Percentiles rank a stretch among this genome's conserved stretches.
Evolutionary conservation across 2,329 filamentous ascomycete species (phyloP).

Genomic region (Aspergillus luchuensis): DNA sequence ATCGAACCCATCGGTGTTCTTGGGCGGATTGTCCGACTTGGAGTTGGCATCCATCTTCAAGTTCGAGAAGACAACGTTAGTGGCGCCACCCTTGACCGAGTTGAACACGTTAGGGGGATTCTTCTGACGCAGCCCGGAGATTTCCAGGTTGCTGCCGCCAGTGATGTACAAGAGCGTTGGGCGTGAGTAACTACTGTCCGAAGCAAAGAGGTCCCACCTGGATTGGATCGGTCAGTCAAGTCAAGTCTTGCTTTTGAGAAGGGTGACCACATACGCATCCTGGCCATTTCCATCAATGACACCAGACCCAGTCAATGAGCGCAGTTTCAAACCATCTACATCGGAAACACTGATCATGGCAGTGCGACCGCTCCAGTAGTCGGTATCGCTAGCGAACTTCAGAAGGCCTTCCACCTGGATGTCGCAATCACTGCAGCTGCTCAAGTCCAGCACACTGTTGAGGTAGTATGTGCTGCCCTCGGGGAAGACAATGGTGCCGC

Average conservation of each 20-base stretch:
- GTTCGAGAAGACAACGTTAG: constrained; percentile 39
- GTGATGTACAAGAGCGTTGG: constrained; percentile 49
- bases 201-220: constrained; percentile 44
- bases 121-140: constrained; percentile 43
- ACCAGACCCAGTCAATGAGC: constrained; percentile 44
- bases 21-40: constrained; percentile 40
- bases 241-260: neutral
- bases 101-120: constrained; percentile 53
- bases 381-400: constrained; percentile 42
- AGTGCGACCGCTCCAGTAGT: constrained; percentile 46
- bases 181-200: constrained; percentile 40
- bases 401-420: constrained; percentile 51
- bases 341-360: constrained; percentile 45
- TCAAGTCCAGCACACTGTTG: constrained; percentile 47
- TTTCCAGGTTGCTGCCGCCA: constrained; percentile 40
- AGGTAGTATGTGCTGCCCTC: constrained; percentile 46
- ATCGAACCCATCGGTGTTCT: constrained; percentile 51
- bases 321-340: constrained; percentile 44
- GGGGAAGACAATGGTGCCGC: constrained; percentile 51
- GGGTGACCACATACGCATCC: constrained; percentile 29
- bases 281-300: constrained; percentile 54
- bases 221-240: neutral
- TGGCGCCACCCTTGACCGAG: constrained; percentile 40
- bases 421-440: constrained; percentile 48
- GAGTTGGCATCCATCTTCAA: constrained; percentile 45